A percentile compares a stretch with the other conserved stretches of the same genome.
Conservation (phyloP, 129 eudicot species). For the Centaurea solstitialis region DNA sequence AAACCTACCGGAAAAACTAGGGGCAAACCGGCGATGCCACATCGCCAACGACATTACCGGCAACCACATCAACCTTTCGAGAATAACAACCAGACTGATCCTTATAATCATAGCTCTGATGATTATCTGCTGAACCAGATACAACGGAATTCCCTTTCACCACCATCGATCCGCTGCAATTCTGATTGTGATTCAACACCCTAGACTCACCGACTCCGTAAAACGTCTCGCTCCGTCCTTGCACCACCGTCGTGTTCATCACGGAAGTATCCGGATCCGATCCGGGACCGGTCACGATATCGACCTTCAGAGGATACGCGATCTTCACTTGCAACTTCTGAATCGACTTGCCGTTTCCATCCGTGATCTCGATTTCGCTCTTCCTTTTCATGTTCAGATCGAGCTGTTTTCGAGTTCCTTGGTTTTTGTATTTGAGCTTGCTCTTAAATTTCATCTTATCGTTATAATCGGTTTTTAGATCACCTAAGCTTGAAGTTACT, state of each 20-base stretch:
- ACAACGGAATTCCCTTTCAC: slow-evolving; percentile 53
- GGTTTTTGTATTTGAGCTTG: slow-evolving; percentile 17
- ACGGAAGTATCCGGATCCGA: slow-evolving; percentile 24
- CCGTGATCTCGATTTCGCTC: slow-evolving; percentile 23
- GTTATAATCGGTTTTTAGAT: slow-evolving; percentile 28
- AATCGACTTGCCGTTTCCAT: slow-evolving; percentile 18
- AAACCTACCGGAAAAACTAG: no score
- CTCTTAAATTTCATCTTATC: slow-evolving; percentile 21
- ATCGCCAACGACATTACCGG: slow-evolving; percentile 37
- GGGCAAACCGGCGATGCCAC: slow-evolving; percentile 22
- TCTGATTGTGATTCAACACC: slow-evolving; percentile 34
- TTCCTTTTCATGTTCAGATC: slow-evolving; percentile 39
- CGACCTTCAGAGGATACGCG: slow-evolving; percentile 35
- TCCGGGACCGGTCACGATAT: slow-evolving; percentile 21
- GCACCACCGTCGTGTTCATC: slow-evolving; percentile 43
- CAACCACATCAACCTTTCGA: slow-evolving; percentile 33
- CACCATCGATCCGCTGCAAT: slow-evolving; percentile 57
- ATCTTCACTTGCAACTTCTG: slow-evolving; percentile 16
- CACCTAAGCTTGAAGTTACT: slow-evolving; percentile 40
- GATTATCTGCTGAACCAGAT: slow-evolving; percentile 45
- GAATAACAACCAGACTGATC: slow-evolving; percentile 46
- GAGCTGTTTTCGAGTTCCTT: slow-evolving; percentile 38
- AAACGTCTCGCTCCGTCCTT: slow-evolving; percentile 33
- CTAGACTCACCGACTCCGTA: slow-evolving; percentile 3
- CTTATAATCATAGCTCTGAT: slow-evolving; percentile 30